Conservation (phyloP, 192 early-diverging fungal genomes). For the Chytriomyces confervae region DNA sequence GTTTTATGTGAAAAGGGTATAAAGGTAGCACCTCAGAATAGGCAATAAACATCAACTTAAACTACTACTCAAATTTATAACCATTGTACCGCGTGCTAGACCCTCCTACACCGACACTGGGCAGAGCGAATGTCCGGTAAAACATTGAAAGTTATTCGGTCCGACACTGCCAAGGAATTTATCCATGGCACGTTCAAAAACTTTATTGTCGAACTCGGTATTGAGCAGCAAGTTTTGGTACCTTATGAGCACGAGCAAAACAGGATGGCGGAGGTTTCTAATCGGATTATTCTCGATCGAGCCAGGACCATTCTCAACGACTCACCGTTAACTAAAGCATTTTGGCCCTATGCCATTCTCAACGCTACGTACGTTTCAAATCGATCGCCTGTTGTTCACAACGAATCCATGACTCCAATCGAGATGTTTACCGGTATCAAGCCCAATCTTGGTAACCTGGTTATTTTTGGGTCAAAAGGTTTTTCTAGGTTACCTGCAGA, state of each 20-base stretch:
- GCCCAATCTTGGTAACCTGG: slow-evolving; percentile 1
- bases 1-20: too few relatives aligned
- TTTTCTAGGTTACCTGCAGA: background rate
- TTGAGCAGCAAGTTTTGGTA: background rate
- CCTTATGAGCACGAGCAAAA: slow-evolving; percentile 5
- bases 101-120: too few relatives aligned
- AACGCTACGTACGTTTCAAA: background rate
- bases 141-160: slow-evolving; percentile 1
- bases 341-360: background rate
- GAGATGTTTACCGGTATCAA: background rate
- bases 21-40: too few relatives aligned
- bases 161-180: background rate
- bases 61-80: too few relatives aligned
- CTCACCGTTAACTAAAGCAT: background rate
- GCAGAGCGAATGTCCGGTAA: background rate
- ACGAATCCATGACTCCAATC: background rate
- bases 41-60: too few relatives aligned
- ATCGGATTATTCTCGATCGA: background rate
- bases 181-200: background rate
- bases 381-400: background rate
- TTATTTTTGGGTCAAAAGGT: slow-evolving; percentile 6
- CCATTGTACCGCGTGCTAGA: too few relatives aligned
- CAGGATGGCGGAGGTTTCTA: background rate
- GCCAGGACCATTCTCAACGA: background rate
- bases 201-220: background rate